Conservation (phyloP, 192 early-diverging fungal genomes). For the Linnemannia elongata region DNA sequence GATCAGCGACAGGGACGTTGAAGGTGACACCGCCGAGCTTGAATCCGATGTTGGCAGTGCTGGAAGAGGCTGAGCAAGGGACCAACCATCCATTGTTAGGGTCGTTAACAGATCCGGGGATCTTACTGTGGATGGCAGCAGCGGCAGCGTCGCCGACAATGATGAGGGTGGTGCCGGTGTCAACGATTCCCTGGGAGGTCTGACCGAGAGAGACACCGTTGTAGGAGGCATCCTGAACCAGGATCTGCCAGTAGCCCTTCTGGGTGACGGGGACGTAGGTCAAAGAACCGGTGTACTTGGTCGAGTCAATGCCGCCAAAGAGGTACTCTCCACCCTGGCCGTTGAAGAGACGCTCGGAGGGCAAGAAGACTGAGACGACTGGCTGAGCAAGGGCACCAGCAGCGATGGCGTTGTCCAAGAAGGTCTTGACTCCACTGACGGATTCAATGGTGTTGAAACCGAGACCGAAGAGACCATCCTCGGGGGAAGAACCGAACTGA, state of each 20-base stretch:
- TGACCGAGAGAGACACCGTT: constrained; percentile 55
- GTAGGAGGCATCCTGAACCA: constrained; percentile 62
- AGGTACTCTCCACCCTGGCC: constrained; percentile 63
- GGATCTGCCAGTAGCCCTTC: constrained; percentile 71
- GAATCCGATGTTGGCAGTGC: constrained; percentile 46
- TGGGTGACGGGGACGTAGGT: constrained; percentile 68
- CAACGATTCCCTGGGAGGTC: constrained; percentile 64
- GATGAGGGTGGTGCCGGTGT: constrained; percentile 76
- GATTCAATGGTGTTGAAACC: constrained; percentile 66
- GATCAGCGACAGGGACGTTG: constrained; percentile 54
- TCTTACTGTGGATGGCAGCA: constrained; percentile 61
- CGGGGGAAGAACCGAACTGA: constrained; percentile 67
- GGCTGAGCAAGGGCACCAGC: constrained; percentile 67
- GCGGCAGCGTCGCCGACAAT: constrained; percentile 68
- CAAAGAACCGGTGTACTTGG: constrained; percentile 63
- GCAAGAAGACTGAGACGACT: constrained; percentile 72
- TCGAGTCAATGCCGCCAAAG: constrained; percentile 69
- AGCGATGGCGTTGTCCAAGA: constrained; percentile 70
- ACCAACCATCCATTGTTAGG: constrained; percentile 44
- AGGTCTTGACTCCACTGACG: constrained; percentile 63
- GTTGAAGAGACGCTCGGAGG: constrained; percentile 59
- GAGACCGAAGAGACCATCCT: constrained; percentile 77
- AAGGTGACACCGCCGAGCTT: constrained; percentile 53
- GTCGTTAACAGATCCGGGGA: constrained; percentile 30
- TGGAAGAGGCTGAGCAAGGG: constrained; percentile 34